Evolutionary conservation across 345 rosid species (phyloP).

Genomic region (Eucalyptus pauciflora): DNA sequence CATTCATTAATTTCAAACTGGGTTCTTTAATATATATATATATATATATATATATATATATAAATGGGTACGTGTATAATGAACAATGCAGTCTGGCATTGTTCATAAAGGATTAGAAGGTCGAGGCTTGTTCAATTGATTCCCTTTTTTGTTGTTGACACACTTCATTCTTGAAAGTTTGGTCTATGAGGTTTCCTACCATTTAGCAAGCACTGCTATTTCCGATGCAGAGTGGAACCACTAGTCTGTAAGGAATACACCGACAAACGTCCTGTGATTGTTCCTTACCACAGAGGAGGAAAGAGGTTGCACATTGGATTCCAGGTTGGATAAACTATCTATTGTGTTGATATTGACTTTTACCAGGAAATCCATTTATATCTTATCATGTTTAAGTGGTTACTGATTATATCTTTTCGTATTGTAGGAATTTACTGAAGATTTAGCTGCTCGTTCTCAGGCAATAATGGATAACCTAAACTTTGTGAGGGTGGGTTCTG

Average conservation of each 20-base stretch:
- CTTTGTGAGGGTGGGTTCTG: slow-evolving; percentile 41
- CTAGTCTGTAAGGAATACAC: slow-evolving; percentile 80
- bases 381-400: neutral
- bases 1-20: neutral
- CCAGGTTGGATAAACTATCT: slow-evolving; percentile 31
- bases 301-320: slow-evolving; percentile 91
- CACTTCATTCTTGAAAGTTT: neutral
- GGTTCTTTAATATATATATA: too few species aligned
- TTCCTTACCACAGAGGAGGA: slow-evolving; percentile 98
- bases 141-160: neutral
- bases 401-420: neutral
- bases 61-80: neutral
- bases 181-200: neutral
- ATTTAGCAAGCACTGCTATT: neutral
- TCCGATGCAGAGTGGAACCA: slow-evolving; percentile 67
- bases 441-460: slow-evolving; percentile 69
- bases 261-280: slow-evolving; percentile 59
- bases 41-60: neutral
- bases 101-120: neutral
- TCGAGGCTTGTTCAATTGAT: neutral
- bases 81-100: neutral
- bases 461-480: slow-evolving; percentile 43
- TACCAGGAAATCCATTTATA: neutral
- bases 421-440: slow-evolving; percentile 71
- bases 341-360: neutral